Evolutionary conservation across 495 filamentous ascomycete species (phyloP).

Genomic region (Penicillium atrosanguineum): DNA sequence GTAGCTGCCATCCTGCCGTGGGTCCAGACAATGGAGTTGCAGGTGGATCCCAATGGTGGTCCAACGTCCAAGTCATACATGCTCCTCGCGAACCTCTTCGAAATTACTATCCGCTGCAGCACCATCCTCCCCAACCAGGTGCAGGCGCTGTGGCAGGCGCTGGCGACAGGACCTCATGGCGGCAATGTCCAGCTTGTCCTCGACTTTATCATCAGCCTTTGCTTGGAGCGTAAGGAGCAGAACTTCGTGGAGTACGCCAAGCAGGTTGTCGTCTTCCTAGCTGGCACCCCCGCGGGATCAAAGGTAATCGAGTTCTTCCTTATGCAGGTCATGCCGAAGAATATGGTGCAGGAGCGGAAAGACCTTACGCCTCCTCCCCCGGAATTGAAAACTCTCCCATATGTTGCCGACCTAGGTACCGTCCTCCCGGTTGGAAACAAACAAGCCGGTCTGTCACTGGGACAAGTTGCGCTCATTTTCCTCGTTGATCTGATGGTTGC

Average conservation of each 20-base stretch:
- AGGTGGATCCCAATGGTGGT: conserved; percentile 90
- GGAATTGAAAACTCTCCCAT: conserved; percentile 73
- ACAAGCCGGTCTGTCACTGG: conserved; percentile 84
- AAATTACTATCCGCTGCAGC: conserved; percentile 92
- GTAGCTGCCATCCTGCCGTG: conserved; percentile 92
- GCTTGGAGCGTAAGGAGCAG: conserved; percentile 88
- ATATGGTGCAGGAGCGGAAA: conserved; percentile 85
- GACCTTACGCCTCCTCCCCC: conserved; percentile 68
- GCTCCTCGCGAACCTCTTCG: conserved; percentile 90
- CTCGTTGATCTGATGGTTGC: conserved; percentile 96
- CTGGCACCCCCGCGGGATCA: conserved; percentile 83
- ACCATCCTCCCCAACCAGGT: conserved; percentile 91
- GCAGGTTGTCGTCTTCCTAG: conserved; percentile 93
- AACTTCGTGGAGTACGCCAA: conserved; percentile 98
- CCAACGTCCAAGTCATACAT: conserved; percentile 91
- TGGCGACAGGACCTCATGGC: conserved; percentile 87
- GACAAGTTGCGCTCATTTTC: conserved; percentile 89
- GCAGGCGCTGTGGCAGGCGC: conserved; percentile 93
- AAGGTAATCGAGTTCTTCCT: conserved; percentile 94
- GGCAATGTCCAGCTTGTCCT: conserved; percentile 95
- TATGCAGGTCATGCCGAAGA: conserved; percentile 81
- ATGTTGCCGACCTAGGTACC: conserved; percentile 79
- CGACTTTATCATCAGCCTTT: conserved; percentile 92
- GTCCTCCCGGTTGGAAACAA: conserved; percentile 86
- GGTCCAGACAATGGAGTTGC: conserved; percentile 91